These are phyloP conservation scores for Penicillium goetzii DNA, from an alignment of 495 filamentous ascomycete species.

Conservation along the genomic window DNA sequence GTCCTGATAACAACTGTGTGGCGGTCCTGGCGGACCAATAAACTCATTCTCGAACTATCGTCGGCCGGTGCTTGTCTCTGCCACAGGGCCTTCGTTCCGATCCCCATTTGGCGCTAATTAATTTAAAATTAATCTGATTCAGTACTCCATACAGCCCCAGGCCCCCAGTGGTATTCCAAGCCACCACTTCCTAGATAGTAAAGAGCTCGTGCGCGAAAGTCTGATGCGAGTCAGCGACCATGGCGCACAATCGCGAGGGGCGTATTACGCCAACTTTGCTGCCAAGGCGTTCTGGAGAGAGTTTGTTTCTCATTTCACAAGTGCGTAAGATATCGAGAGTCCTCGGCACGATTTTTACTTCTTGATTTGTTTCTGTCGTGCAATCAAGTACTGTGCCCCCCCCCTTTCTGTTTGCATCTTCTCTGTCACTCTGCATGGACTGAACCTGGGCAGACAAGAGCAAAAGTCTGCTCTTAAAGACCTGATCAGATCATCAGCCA, in stretches of 20 bases:
- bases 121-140: neutral
- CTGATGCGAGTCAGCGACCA: slow-evolving; percentile 13
- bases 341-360: neutral
- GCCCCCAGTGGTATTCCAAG: neutral
- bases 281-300: neutral
- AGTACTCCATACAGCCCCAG: neutral
- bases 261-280: neutral
- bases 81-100: neutral
- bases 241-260: slow-evolving; percentile 5
- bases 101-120: neutral
- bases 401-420: neutral
- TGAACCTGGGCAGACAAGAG: neutral
- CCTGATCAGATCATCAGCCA: neutral
- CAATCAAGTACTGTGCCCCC: neutral
- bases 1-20: slow-evolving; percentile 2
- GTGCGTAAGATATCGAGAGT: neutral
- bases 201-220: slow-evolving; percentile 21
- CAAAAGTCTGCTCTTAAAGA: slow-evolving; percentile 5
- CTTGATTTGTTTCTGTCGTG: neutral
- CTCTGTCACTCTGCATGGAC: neutral
- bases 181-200: slow-evolving; percentile 15
- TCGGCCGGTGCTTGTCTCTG: slow-evolving; percentile 2
- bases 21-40: slow-evolving; percentile 1
- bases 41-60: neutral
- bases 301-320: neutral